Conservation (phyloP, 805 yeast species). For the Lipomyces kockii region DNA sequence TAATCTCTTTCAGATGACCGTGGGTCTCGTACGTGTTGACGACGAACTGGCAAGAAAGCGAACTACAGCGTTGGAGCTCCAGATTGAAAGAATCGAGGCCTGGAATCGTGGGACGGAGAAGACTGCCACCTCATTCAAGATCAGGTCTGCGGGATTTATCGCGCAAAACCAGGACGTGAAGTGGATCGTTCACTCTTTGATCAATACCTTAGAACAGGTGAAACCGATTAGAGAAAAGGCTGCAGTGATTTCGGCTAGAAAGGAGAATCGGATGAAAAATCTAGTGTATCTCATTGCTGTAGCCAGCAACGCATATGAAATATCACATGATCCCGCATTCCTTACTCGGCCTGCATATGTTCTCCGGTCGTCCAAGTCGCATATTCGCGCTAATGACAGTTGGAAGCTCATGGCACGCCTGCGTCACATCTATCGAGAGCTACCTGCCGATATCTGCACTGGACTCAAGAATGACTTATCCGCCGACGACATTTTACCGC, state of each 20-base stretch:
- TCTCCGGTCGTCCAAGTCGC: conserved; percentile 69
- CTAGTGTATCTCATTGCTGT: conserved; percentile 51
- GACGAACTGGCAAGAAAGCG: background rate
- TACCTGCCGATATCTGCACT: conserved; percentile 54
- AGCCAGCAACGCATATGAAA: conserved; percentile 56
- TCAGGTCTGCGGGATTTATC: conserved; percentile 43
- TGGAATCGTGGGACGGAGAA: conserved; percentile 41
- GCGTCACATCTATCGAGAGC: conserved; percentile 67
- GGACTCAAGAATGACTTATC: conserved; percentile 48
- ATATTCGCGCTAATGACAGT: conserved; percentile 77
- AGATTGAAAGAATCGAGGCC: conserved; percentile 42
- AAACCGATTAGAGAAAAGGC: conserved; percentile 38
- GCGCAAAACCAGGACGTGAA: conserved; percentile 45
- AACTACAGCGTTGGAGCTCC: conserved; percentile 40
- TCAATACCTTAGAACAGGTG: conserved; percentile 33
- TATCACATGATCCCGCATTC: conserved; percentile 86
- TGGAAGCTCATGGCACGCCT: conserved; percentile 86
- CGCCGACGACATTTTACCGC: conserved; percentile 38
- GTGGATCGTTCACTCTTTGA: conserved; percentile 39
- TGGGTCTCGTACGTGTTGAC: conserved; percentile 15
- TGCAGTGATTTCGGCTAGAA: conserved; percentile 29
- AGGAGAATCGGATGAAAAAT: conserved; percentile 38
- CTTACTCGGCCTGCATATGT: conserved; percentile 87
- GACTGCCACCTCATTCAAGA: conserved; percentile 40
- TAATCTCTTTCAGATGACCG: conserved; percentile 17